phyloP scores from a whole-genome alignment of 805 yeast genomes.

The Sugiyamaella chiloensis region DNA sequence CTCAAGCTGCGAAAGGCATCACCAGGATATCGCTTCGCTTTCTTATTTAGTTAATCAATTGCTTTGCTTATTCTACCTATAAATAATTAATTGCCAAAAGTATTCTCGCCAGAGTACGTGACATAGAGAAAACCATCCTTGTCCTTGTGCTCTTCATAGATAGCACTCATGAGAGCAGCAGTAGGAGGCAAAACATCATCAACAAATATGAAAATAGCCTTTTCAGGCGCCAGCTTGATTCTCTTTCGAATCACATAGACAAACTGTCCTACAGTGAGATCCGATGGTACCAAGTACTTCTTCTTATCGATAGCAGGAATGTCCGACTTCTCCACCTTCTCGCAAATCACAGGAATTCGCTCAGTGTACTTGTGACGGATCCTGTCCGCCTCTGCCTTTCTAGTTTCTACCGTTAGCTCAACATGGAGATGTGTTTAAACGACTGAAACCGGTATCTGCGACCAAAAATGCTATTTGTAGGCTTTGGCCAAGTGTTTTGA shows the following conservation, averaged over 20 bases:
- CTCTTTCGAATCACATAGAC: conserved; percentile 97
- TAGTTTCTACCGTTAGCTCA: conserved; percentile 54
- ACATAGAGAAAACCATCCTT: conserved; percentile 97
- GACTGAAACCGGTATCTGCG: too few relatives aligned
- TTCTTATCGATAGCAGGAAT: conserved; percentile 96
- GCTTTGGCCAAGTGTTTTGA: neutral
- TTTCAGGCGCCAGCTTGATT: conserved; percentile 91
- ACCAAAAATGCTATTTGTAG: neutral
- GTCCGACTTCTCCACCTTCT: conserved; percentile 94
- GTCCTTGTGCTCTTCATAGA: conserved; percentile 95
- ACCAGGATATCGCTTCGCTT: too few relatives aligned
- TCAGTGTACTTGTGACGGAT: conserved; percentile 85
- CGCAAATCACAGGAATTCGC: conserved; percentile 95
- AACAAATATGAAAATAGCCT: conserved; percentile 96
- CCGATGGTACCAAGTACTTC: conserved; percentile 94
- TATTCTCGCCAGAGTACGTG: conserved; percentile 95
- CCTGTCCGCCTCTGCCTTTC: conserved; percentile 92
- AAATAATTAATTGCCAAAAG: conserved; percentile 61
- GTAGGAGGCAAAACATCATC: conserved; percentile 97
- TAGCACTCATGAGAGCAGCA: conserved; percentile 91
- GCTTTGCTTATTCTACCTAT: too few relatives aligned
- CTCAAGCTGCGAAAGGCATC: too few relatives aligned
- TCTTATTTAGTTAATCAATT: too few relatives aligned
- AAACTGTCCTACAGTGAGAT: conserved; percentile 95
- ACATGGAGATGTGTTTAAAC: too few relatives aligned